Conservation (phyloP, 192 early-diverging fungal species). For the Coemansia pectinata region DNA sequence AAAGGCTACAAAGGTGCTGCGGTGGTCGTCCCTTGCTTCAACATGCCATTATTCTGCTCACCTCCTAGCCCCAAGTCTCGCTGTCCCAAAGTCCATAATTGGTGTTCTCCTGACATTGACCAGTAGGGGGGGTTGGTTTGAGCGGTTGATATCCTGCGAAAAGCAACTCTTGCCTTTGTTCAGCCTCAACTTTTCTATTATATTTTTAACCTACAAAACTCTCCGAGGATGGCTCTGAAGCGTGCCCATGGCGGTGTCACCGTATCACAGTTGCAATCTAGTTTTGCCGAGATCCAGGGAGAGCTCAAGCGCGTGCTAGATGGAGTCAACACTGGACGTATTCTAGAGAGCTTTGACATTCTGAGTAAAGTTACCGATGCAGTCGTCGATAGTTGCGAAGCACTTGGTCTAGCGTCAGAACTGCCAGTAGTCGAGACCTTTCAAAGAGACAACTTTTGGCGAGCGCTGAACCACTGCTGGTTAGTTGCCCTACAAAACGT, state of each 20-base stretch:
- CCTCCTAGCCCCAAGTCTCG: too few relatives aligned
- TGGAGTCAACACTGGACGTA: constrained; percentile 60
- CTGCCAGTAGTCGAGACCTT: constrained; percentile 59
- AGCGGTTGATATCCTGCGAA: background rate
- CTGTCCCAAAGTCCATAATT: background rate
- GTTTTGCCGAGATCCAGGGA: constrained; percentile 59
- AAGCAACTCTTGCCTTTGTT: background rate
- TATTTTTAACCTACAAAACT: background rate
- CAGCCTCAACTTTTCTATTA: background rate
- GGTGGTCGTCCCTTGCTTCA: background rate
- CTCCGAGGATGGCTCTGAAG: constrained; percentile 1
- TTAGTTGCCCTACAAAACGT: constrained; percentile 66
- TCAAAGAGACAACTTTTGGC: constrained; percentile 70
- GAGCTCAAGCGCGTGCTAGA: constrained; percentile 67
- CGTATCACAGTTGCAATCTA: constrained; percentile 46
- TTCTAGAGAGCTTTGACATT: constrained; percentile 70
- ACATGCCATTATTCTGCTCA: background rate
- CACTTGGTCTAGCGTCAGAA: constrained; percentile 65
- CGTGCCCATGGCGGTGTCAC: constrained; percentile 9
- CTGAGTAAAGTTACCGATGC: constrained; percentile 66
- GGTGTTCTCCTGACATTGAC: background rate
- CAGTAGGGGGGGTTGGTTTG: background rate
- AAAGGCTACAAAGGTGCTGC: background rate
- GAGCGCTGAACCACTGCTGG: constrained; percentile 75
- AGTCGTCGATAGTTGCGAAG: constrained; percentile 67